phyloP scores from a whole-genome alignment of 345 rosid genomes.

The Trapa bicornis region DNA sequence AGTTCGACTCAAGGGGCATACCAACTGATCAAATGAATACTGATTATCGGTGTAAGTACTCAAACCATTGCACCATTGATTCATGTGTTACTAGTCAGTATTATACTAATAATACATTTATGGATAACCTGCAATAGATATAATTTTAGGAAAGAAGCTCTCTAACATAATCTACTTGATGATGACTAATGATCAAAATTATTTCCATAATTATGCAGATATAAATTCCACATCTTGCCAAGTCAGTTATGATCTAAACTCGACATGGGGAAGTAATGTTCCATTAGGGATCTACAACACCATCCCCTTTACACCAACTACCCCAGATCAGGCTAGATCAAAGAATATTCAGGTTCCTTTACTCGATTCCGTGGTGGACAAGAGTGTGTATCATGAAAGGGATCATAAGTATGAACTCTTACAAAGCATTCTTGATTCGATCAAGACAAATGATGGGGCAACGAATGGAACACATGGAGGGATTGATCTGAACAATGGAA shows the following conservation, averaged over 20 bases:
- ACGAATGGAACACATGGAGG: constrained; percentile 18
- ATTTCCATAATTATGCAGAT: constrained; percentile 26
- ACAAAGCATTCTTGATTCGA: constrained; percentile 24
- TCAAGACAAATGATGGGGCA: constrained; percentile 22
- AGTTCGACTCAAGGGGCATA: no score
- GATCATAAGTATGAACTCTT: no score
- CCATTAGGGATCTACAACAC: constrained; percentile 17
- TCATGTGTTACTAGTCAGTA: background rate
- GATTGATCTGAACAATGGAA: constrained; percentile 40
- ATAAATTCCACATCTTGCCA: constrained; percentile 27
- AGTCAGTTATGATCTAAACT: constrained; percentile 31
- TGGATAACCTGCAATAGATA: no score
- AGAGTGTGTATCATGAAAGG: no score
- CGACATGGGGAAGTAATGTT: constrained; percentile 34
- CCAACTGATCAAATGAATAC: background rate
- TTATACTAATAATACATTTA: background rate
- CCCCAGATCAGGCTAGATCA: constrained; percentile 20
- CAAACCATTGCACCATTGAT: background rate
- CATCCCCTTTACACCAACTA: constrained; percentile 22
- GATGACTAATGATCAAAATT: background rate
- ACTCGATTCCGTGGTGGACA: no score
- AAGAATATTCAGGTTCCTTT: constrained; percentile 13
- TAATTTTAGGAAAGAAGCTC: background rate
- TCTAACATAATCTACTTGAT: background rate
- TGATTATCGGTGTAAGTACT: background rate